A percentile compares a stretch with the other conserved stretches of the same genome.
Conservation (phyloP, 2,329 filamentous ascomycete species). For the Fonsecaea erecta region DNA sequence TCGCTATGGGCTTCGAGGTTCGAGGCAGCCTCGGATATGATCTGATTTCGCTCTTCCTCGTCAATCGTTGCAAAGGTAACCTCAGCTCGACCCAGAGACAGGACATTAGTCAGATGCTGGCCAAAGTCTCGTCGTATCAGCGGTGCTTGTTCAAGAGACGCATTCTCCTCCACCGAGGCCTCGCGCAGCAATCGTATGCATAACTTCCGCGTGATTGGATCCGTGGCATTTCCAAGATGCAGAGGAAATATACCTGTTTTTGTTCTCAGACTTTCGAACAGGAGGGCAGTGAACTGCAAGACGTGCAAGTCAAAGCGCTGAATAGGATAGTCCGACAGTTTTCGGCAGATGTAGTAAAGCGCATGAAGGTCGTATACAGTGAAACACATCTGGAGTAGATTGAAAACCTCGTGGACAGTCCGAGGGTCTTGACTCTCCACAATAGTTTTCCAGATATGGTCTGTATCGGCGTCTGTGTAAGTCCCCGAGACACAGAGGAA, state of each 20-base stretch:
- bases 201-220: conserved; percentile 46
- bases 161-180: conserved; percentile 62
- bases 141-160: conserved; percentile 55
- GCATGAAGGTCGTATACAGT: conserved; percentile 49
- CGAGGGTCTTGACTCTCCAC: conserved; percentile 80
- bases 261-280: conserved; percentile 58
- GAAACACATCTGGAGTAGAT: conserved; percentile 63
- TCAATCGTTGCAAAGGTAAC: conserved; percentile 13
- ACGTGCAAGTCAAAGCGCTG: conserved; percentile 66
- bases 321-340: conserved; percentile 68
- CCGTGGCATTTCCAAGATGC: conserved; percentile 15
- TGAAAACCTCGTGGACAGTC: conserved; percentile 77
- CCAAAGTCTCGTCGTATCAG: conserved; percentile 37
- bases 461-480: conserved; percentile 73
- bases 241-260: conserved; percentile 41
- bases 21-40: conserved; percentile 22
- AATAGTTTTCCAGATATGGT: conserved; percentile 83
- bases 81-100: conserved; percentile 25
- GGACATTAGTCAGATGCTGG: conserved; percentile 20
- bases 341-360: conserved; percentile 69
- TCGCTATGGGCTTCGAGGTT: conserved; percentile 25
- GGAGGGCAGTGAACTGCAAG: conserved; percentile 63
- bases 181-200: conserved; percentile 73
- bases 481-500: conserved; percentile 81
- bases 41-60: conserved; percentile 21